These are phyloP conservation scores for Marasmius fiardii DNA, from an alignment of 1,284 basidiomycete species.

Conservation along the genomic window DNA sequence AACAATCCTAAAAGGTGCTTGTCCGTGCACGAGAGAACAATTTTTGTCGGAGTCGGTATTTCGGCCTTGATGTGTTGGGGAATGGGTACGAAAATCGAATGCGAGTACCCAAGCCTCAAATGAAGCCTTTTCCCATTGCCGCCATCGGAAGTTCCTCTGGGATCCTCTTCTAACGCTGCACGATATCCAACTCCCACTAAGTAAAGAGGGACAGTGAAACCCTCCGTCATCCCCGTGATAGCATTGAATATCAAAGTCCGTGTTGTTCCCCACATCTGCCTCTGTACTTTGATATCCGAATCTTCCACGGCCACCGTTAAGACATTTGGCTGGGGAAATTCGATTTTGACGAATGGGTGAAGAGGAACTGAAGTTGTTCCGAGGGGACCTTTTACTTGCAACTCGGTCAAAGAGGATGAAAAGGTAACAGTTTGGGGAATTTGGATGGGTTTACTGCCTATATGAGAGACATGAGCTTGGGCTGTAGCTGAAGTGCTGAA, in stretches of 20 bases:
- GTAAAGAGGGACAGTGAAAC: conserved; percentile 80
- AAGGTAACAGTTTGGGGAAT: conserved; percentile 69
- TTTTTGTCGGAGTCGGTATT: conserved; percentile 69
- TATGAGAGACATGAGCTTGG: conserved; percentile 58
- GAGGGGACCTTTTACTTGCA: conserved; percentile 73
- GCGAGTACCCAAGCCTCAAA: conserved; percentile 91
- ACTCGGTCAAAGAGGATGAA: conserved; percentile 44
- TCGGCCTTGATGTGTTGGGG: conserved; percentile 78
- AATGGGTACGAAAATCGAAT: conserved; percentile 81
- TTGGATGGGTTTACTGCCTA: conserved; percentile 78
- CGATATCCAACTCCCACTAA: conserved; percentile 97
- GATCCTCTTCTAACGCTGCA: conserved; percentile 84
- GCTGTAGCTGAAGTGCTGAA: conserved; percentile 18
- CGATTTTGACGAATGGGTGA: conserved; percentile 65
- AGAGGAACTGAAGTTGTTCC: conserved; percentile 71
- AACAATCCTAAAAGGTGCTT: conserved; percentile 84
- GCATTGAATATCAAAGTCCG: conserved; percentile 90
- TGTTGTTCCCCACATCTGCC: conserved; percentile 92
- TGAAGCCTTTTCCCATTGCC: conserved; percentile 66
- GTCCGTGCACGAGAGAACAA: conserved; percentile 65
- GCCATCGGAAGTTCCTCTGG: conserved; percentile 56
- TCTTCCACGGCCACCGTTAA: conserved; percentile 72
- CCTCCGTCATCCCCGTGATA: conserved; percentile 84
- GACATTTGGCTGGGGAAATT: conserved; percentile 44
- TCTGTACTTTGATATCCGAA: conserved; percentile 69